A percentile compares a stretch with the other conserved stretches of the same genome.
Evolutionary conservation across 345 rosid species (phyloP).

Genomic region (Excoecaria agallocha): DNA sequence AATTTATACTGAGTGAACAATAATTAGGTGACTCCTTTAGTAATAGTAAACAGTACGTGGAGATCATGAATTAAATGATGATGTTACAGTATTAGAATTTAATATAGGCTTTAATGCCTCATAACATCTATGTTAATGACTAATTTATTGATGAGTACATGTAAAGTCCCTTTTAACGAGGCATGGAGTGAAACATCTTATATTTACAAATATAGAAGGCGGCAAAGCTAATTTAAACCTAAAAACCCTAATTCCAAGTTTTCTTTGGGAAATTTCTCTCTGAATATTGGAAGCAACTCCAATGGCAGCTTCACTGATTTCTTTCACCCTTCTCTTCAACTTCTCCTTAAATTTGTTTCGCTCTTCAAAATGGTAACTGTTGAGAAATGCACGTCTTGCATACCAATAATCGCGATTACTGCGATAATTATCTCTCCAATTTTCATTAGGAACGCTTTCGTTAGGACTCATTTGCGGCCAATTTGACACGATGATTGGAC

Average conservation of each 20-base stretch:
- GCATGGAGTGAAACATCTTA: conserved; percentile 43
- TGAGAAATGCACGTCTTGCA: conserved; percentile 47
- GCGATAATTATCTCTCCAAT: conserved; percentile 23
- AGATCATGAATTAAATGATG: no score
- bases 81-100: no score
- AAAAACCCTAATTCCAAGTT: conserved; percentile 29
- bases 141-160: not conserved
- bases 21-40: no score
- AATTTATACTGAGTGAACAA: no score
- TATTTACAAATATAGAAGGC: conserved; percentile 14
- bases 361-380: conserved; percentile 41
- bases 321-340: conserved; percentile 34
- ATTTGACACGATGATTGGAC: conserved; percentile 8
- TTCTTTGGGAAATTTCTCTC: conserved; percentile 23
- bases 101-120: no score
- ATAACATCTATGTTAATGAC: no score
- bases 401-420: conserved; percentile 38
- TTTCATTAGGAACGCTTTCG: not conserved
- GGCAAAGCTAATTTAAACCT: conserved; percentile 30
- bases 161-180: conserved; percentile 15
- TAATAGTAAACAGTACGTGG: no score
- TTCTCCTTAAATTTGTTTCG: conserved; percentile 19
- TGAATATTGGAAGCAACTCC: conserved; percentile 17
- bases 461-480: conserved; percentile 7
- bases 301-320: conserved; percentile 19